Evolutionary conservation across 1,284 basidiomycete genomes (phyloP).

Genomic region (Sparassis latifolia): DNA sequence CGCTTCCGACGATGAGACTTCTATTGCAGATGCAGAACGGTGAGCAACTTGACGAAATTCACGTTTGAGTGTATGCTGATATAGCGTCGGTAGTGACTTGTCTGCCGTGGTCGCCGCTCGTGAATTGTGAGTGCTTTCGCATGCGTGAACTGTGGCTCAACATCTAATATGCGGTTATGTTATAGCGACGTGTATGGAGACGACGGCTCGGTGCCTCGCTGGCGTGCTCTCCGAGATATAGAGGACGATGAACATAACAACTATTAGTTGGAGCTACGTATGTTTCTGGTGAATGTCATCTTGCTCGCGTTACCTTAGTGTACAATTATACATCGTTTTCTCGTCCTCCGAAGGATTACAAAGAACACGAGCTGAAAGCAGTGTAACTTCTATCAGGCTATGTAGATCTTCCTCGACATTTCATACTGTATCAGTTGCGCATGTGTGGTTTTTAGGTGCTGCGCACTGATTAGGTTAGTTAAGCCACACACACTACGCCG

Average conservation of each 20-base stretch:
- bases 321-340: too few species aligned
- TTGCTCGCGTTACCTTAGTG: too few species aligned
- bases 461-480: too few species aligned
- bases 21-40: neutral
- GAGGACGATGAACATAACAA: neutral
- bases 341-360: too few species aligned
- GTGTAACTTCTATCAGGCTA: too few species aligned
- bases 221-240: neutral
- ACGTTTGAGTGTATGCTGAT: neutral
- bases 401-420: too few species aligned
- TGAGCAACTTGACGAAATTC: neutral
- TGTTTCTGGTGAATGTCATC: too few species aligned
- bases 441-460: too few species aligned
- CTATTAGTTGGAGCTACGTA: neutral
- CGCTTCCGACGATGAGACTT: neutral
- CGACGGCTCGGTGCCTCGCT: constrained; percentile 14
- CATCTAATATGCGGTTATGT: too few species aligned
- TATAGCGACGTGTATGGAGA: constrained; percentile 18
- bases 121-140: constrained; percentile 11
- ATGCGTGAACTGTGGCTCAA: neutral
- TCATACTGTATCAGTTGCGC: too few species aligned
- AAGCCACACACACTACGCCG: too few species aligned
- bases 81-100: constrained; percentile 5
- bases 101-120: constrained; percentile 15
- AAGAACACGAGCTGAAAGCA: too few species aligned